Evolutionary conservation across 2,329 filamentous ascomycete genomes (phyloP), one percentile per base, ranked within the genome.

Genomic region (Chaetomium globosum): DNA sequence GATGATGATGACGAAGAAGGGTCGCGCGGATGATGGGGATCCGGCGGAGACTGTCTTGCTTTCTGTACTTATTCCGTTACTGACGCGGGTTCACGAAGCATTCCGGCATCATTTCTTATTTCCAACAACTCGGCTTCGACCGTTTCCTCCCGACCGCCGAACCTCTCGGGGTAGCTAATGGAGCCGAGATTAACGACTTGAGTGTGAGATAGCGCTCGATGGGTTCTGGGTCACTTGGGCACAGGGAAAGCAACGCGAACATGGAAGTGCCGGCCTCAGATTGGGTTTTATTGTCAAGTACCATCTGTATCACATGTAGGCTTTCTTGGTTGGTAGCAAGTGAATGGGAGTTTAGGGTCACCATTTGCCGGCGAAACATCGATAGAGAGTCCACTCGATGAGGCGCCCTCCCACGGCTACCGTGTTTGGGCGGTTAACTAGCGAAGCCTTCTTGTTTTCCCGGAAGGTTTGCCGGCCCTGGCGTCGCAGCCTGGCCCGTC

Each of bases 301-400:
- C 49, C 65, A 49, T 67, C 30, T 67, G 62, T 63, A 68, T 33
- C 60, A 65, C 59, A 58, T 65, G 59, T 61, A 61, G 4, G n/a
- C 49, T 62, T 61, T 53, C 43, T 36, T 61, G 51, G 49, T 46
- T 30, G 39, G 52, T 65, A 61, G 63, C 49, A 64, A 61, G 61
- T 26, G 30, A 48, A 30, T 33, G 49, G 49, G 26, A 43, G 60
- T 61, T 46, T 10, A 57, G 52, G 31, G 54, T 36, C 54, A 57
- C 36, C 48, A 26, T 23, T 28, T 64, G 53, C 55, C 28, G 12
- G 8, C 36, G 39, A 55, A 33, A 54, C 13, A 36, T 65, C 36
- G 3, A 33, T 23, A 36, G 28, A 21, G 2, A 21, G 5, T 39
- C 39, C 10, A 9, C 43, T 19, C 13, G 53, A 23, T 19, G 16